phyloP scores from a whole-genome alignment of 148 eudicot genomes.

The Amaranthus hypochondriacus region DNA sequence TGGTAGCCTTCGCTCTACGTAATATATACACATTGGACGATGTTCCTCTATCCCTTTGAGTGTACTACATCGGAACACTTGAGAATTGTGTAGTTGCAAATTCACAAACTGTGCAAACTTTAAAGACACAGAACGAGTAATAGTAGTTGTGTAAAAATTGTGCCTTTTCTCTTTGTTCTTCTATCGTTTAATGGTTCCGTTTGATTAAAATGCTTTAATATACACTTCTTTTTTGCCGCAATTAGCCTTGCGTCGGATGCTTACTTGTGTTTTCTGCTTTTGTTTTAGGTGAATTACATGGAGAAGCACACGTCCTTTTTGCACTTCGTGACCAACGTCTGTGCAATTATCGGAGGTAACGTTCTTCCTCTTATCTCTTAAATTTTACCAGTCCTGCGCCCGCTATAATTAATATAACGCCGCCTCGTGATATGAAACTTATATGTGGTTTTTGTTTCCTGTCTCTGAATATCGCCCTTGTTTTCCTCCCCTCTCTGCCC shows the following conservation, averaged over 20 bases:
- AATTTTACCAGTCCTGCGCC: background rate
- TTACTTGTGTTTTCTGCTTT: background rate
- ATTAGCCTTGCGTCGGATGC: background rate
- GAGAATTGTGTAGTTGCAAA: no score
- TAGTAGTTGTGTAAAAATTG: background rate
- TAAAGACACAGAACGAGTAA: no score
- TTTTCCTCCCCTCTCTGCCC: no score
- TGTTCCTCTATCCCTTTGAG: background rate
- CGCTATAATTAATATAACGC: no score
- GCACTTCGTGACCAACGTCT: conserved; percentile 82
- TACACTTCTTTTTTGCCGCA: background rate
- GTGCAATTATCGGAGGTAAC: conserved; percentile 90
- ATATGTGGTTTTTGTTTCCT: background rate
- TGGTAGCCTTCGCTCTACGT: background rate
- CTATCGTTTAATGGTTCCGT: background rate
- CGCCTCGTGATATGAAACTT: no score
- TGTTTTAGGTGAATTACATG: conserved; percentile 65
- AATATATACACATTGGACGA: background rate
- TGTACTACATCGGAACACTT: background rate
- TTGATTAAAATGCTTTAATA: background rate
- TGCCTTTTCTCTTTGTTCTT: background rate
- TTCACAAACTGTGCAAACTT: no score
- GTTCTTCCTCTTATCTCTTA: conserved; percentile 11
- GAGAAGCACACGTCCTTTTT: conserved; percentile 64
- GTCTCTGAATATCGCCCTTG: no score